These are phyloP conservation scores for Kuraishia cidri DNA, from an alignment of 805 yeast species.

Conservation along the genomic window DNA sequence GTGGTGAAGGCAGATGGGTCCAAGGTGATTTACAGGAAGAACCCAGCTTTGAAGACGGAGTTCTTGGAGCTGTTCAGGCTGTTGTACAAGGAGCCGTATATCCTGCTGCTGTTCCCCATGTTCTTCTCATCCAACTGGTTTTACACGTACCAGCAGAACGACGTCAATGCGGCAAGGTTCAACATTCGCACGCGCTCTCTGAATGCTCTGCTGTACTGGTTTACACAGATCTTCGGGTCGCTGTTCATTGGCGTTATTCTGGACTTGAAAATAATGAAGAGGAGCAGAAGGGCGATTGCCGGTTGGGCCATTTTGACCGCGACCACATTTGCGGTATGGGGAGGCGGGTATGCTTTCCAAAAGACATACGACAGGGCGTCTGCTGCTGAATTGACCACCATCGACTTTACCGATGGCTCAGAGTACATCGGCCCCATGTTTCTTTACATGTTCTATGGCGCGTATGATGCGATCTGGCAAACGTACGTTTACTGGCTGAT, in stretches of 20 bases:
- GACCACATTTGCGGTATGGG: constrained; percentile 39
- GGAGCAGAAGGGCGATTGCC: constrained; percentile 32
- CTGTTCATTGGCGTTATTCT: constrained; percentile 32
- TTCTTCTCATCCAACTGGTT: constrained; percentile 55
- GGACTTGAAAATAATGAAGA: constrained; percentile 28
- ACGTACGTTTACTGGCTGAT: constrained; percentile 47
- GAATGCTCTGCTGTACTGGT: constrained; percentile 50
- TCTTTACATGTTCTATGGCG: constrained; percentile 54
- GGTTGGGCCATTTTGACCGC: constrained; percentile 31
- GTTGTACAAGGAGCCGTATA: constrained; percentile 20
- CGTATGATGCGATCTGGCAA: constrained; percentile 53
- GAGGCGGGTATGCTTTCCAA: constrained; percentile 31
- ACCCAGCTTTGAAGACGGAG: constrained; percentile 30
- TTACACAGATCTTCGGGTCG: constrained; percentile 48
- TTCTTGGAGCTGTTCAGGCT: constrained; percentile 24
- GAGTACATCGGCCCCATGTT: constrained; percentile 51
- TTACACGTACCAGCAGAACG: constrained; percentile 53
- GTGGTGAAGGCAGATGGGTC: constrained; percentile 18
- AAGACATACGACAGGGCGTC: not conserved
- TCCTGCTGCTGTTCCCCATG: constrained; percentile 44
- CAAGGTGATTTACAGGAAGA: constrained; percentile 31
- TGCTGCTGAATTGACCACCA: constrained; percentile 4
- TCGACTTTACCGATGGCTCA: constrained; percentile 39
- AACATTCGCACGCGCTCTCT: constrained; percentile 49
- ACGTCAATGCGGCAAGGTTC: constrained; percentile 44